These are phyloP conservation scores for Aristolochia californica DNA, from an alignment of 164 flowering plant genomes.

Conservation along the genomic window DNA sequence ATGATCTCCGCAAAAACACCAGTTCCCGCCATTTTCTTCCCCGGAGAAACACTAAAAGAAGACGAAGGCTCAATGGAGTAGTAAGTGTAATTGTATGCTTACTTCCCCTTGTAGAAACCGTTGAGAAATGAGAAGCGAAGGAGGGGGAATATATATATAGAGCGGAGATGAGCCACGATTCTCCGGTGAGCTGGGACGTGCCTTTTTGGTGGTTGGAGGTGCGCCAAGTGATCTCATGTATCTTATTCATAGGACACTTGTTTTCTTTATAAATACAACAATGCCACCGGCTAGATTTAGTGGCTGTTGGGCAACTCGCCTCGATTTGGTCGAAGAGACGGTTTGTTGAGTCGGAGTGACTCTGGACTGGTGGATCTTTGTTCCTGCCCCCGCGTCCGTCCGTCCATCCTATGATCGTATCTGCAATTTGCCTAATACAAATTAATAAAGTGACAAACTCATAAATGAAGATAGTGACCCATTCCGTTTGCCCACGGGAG, in stretches of 20 bases:
- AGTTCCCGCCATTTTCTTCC: constrained; percentile 48
- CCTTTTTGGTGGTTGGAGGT: no score
- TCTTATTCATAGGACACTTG: neutral
- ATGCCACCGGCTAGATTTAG: neutral
- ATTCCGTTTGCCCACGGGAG: no score
- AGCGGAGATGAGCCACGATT: constrained; percentile 13
- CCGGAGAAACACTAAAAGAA: neutral
- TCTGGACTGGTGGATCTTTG: no score
- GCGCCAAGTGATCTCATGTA: constrained; percentile 4
- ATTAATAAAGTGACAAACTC: no score
- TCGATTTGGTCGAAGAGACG: no score
- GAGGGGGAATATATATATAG: constrained; percentile 2
- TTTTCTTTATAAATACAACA: neutral
- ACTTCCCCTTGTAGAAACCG: neutral
- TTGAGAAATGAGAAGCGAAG: neutral
- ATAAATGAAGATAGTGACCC: no score
- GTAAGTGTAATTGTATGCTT: neutral
- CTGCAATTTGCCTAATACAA: no score
- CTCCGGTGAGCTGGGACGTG: constrained; percentile 7
- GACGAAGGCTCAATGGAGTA: neutral
- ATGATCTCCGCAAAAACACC: constrained; percentile 75
- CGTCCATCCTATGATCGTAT: no score
- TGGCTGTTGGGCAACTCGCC: no score
- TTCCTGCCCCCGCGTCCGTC: no score
- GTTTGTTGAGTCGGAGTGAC: no score